Evolutionary conservation across 495 filamentous ascomycete species (phyloP).

Genomic region (Sphaerosporella brunnea): DNA sequence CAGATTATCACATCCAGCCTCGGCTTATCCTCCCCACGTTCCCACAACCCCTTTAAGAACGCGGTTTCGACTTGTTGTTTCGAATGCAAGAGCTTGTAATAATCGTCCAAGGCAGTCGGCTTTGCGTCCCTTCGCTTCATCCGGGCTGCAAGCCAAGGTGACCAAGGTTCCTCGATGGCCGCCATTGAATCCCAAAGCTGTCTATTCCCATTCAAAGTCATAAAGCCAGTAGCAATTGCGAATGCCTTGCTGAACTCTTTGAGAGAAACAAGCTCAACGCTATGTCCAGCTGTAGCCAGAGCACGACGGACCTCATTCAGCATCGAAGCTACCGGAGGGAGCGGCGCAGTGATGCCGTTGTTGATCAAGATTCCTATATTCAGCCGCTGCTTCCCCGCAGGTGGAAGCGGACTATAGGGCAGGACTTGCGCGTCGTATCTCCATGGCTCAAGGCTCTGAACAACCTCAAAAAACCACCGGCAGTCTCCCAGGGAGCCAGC

Average conservation of each 20-base stretch:
- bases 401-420: conserved; percentile 29
- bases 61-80: conserved; percentile 28
- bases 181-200: not conserved
- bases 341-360: conserved; percentile 38
- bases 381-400: conserved; percentile 23
- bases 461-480: conserved; percentile 30
- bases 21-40: conserved; percentile 32
- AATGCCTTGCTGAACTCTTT: conserved; percentile 27
- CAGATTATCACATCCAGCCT: conserved; percentile 53
- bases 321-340: conserved; percentile 36
- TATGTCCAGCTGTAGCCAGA: conserved; percentile 29
- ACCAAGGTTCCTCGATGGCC: conserved; percentile 25
- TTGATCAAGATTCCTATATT: conserved; percentile 36
- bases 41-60: conserved; percentile 27
- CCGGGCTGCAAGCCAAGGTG: not conserved
- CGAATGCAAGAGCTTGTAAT: conserved; percentile 36
- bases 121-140: conserved; percentile 38
- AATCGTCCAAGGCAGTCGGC: conserved; percentile 36
- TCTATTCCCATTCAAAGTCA: not conserved
- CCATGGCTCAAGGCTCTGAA: conserved; percentile 30
- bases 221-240: not conserved
- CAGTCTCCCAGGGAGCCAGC: conserved; percentile 29
- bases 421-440: conserved; percentile 29
- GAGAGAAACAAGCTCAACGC: conserved; percentile 30
- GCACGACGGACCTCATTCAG: conserved; percentile 31